A percentile compares a stretch with the other conserved stretches of the same genome.
These are phyloP conservation scores for Phytophthora lateralis DNA, from an alignment of 352 stramenopile species.

Conservation along the genomic window DNA sequence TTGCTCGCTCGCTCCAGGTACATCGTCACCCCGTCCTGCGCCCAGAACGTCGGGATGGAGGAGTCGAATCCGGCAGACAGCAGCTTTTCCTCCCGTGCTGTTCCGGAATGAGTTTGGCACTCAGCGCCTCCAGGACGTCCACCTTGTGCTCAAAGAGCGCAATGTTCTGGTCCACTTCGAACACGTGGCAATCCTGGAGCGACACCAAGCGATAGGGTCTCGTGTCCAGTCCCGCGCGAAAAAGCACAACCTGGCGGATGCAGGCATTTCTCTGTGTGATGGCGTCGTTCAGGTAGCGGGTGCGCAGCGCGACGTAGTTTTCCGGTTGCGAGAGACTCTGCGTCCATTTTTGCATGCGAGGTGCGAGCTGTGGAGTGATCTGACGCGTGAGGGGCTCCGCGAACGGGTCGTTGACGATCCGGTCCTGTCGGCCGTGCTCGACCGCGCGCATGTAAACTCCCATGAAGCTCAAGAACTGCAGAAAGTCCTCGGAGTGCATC, in stretches of 20 bases:
- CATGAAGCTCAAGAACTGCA: slow-evolving; percentile 25
- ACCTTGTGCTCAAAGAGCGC: slow-evolving; percentile 51
- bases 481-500: slow-evolving; percentile 13
- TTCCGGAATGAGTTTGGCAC: slow-evolving; percentile 33
- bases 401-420: slow-evolving; percentile 21
- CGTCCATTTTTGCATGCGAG: slow-evolving; percentile 16
- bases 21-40: slow-evolving; percentile 46
- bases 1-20: slow-evolving; percentile 44
- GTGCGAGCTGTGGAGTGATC: slow-evolving; percentile 11
- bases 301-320: slow-evolving; percentile 41
- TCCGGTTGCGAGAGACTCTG: slow-evolving; percentile 8
- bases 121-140: slow-evolving; percentile 28
- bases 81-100: slow-evolving; percentile 38
- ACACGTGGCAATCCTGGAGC: slow-evolving; percentile 35
- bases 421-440: slow-evolving; percentile 15
- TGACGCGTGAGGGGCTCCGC: slow-evolving; percentile 18
- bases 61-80: slow-evolving; percentile 39
- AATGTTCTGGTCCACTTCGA: slow-evolving; percentile 49
- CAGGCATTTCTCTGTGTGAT: slow-evolving; percentile 26
- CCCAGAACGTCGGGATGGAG: slow-evolving; percentile 49
- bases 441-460: slow-evolving; percentile 10
- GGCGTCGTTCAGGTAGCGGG: slow-evolving; percentile 48
- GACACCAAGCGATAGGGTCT: slow-evolving; percentile 44
- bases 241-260: slow-evolving; percentile 47
- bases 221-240: slow-evolving; percentile 43